Evolutionary conservation across 1,139 yeast genomes (phyloP).

Genomic region (Candida mesenterica): DNA sequence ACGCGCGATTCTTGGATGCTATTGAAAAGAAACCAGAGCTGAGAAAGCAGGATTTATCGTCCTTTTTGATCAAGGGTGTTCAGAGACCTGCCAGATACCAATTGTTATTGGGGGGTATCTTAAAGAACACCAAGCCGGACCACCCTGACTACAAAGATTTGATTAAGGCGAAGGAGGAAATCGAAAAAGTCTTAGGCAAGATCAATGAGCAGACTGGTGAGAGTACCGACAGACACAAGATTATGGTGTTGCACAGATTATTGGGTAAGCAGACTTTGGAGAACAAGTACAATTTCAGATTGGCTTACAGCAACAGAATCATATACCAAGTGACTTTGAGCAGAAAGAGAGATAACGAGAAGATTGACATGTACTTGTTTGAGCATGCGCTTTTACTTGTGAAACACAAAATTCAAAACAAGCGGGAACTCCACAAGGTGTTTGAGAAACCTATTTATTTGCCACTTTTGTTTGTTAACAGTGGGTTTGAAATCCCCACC

Average conservation of each 20-base stretch:
- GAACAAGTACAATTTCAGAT: conserved; percentile 54
- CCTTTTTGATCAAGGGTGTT: conserved; percentile 92
- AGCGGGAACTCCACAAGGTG: conserved; percentile 88
- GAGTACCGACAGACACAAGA: conserved; percentile 88
- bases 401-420: conserved; percentile 81
- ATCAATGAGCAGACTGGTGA: conserved; percentile 92
- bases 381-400: conserved; percentile 88
- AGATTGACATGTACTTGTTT: conserved; percentile 78
- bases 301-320: conserved; percentile 79
- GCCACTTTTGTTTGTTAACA: conserved; percentile 73
- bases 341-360: conserved; percentile 71
- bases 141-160: conserved; percentile 73
- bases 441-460: conserved; percentile 91
- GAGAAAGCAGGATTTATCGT: conserved; percentile 85
- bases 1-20: conserved; percentile 90
- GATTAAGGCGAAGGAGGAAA: conserved; percentile 69
- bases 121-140: conserved; percentile 75
- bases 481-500: conserved; percentile 76
- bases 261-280: conserved; percentile 82
- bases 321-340: conserved; percentile 71
- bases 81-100: conserved; percentile 96
- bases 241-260: conserved; percentile 78
- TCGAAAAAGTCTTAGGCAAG: conserved; percentile 72
- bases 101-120: conserved; percentile 73
- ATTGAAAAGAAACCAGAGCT: conserved; percentile 88